phyloP scores from a whole-genome alignment of 2,329 filamentous ascomycete species.

The Aureobasidium sp. region DNA sequence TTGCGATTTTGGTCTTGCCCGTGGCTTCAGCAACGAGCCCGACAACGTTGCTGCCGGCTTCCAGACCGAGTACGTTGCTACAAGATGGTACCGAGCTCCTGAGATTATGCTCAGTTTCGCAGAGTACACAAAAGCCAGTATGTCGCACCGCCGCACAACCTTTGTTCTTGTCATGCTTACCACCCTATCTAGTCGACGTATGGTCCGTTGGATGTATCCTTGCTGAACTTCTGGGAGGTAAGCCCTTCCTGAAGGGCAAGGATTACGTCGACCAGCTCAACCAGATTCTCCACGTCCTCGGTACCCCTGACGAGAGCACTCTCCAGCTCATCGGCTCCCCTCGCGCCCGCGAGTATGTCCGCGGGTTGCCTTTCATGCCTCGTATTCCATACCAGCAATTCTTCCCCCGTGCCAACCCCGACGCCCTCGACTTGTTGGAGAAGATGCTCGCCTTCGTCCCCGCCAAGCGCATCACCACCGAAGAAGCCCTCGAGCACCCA shows the following conservation, averaged over 20 bases:
- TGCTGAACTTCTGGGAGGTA: conserved; percentile 87
- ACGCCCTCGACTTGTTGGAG: conserved; percentile 90
- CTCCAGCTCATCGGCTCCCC: conserved; percentile 88
- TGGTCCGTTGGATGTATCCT: conserved; percentile 99
- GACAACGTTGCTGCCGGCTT: conserved; percentile 82
- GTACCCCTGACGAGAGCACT: conserved; percentile 92
- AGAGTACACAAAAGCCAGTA: conserved; percentile 99
- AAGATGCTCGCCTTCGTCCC: conserved; percentile 98
- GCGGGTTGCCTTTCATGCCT: conserved; percentile 75
- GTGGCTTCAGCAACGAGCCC: conserved; percentile 93
- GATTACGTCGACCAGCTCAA: conserved; percentile 99
- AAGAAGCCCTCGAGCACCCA: conserved; percentile 89
- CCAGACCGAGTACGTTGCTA: conserved; percentile 99
- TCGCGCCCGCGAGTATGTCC: conserved; percentile 94
- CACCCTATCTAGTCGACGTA: conserved; percentile 65
- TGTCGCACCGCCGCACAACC: conserved; percentile 34
- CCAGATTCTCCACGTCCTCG: conserved; percentile 96
- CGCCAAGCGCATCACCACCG: conserved; percentile 83
- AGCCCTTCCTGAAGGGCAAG: conserved; percentile 97
- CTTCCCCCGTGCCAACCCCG: conserved; percentile 91
- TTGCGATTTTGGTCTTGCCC: conserved; percentile 91
- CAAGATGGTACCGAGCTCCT: conserved; percentile 95
- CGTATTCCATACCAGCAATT: conserved; percentile 83
- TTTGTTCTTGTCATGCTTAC: conserved; percentile 7
- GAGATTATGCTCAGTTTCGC: conserved; percentile 99